Conservation (phyloP, 495 filamentous ascomycete species). For the Xylaria flabelliformis region DNA sequence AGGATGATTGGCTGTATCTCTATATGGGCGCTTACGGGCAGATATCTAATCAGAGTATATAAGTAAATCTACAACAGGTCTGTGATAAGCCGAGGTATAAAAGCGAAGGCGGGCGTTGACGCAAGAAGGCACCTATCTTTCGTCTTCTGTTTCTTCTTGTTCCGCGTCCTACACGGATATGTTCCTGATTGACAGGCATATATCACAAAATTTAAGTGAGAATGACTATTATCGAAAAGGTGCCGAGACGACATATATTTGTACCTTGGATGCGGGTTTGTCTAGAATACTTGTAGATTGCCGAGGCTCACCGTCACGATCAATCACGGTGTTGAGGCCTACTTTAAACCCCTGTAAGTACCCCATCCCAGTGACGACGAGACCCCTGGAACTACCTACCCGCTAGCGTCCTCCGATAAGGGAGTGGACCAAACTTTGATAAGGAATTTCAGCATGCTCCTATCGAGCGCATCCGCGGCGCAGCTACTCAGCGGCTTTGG, state of each 20-base stretch:
- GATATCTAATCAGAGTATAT: not conserved
- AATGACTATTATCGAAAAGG: not conserved
- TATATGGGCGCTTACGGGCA: not conserved
- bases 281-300: not conserved
- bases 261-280: not conserved
- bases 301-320: not conserved
- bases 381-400: conserved; percentile 28
- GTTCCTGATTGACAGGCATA: not conserved
- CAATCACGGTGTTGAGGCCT: not conserved
- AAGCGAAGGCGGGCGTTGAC: conserved; percentile 3
- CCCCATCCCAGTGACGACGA: not conserved
- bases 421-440: conserved; percentile 37
- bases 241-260: not conserved
- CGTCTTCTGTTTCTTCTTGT: not conserved
- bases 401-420: conserved; percentile 36
- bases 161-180: not conserved
- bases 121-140: not conserved
- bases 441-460: conserved; percentile 36
- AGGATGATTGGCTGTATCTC: not conserved
- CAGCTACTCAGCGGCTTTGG: not conserved
- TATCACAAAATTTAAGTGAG: not conserved
- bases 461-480: too few relatives aligned
- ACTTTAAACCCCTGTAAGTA: conserved; percentile 12
- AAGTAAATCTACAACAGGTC: not conserved
- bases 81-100: conserved; percentile 7